Percentiles rank a stretch among this genome's conserved stretches.
Evolutionary conservation across 1,284 basidiomycete species (phyloP).

Genomic region (Fomitopsis palustris): DNA sequence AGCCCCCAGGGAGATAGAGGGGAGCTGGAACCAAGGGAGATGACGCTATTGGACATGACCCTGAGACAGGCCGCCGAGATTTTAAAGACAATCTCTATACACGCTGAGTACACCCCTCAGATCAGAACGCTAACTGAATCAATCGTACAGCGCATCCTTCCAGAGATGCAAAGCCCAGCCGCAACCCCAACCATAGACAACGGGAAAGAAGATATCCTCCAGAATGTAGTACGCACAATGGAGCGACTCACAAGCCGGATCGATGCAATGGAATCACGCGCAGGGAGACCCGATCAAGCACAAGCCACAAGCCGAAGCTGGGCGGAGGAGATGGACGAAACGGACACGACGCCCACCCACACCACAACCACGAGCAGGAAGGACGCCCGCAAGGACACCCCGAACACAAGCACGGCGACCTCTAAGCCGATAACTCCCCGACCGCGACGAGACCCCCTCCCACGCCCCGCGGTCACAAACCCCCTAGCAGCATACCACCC

Average conservation of each 20-base stretch:
- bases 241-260: neutral
- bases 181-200: neutral
- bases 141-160: neutral
- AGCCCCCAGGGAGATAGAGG: neutral
- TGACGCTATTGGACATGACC: neutral
- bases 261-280: neutral
- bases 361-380: neutral
- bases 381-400: neutral
- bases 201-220: neutral
- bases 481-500: neutral
- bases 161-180: neutral
- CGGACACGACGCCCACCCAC: neutral
- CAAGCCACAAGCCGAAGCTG: neutral
- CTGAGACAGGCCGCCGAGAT: neutral
- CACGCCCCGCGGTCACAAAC: neutral
- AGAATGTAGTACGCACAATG: neutral
- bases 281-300: no score
- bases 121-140: neutral
- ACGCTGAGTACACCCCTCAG: neutral
- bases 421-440: no score
- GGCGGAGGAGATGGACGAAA: neutral
- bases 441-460: neutral
- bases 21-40: neutral
- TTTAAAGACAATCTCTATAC: neutral
- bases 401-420: neutral